phyloP scores from a whole-genome alignment of 805 yeast species.

The Starmerella vaccinii region DNA sequence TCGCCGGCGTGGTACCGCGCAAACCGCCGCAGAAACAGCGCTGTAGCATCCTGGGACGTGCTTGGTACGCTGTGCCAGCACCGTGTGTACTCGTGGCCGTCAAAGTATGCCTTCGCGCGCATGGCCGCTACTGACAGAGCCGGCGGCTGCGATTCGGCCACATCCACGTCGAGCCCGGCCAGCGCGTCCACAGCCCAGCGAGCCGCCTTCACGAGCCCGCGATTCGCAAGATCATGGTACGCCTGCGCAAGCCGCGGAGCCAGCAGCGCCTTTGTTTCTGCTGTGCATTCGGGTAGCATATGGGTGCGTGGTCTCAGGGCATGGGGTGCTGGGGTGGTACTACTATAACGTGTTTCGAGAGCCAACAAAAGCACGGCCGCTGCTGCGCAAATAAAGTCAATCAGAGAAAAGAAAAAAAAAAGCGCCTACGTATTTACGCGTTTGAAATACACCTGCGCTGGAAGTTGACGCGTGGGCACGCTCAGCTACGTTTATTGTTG shows the following conservation, averaged over 20 bases:
- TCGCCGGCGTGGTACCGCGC: conserved; percentile 67
- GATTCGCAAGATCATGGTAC: conserved; percentile 38
- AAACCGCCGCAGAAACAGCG: conserved; percentile 53
- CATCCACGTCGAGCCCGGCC: conserved; percentile 40
- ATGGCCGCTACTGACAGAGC: conserved; percentile 38
- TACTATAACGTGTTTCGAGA: neutral
- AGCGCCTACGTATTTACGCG: too few relatives aligned
- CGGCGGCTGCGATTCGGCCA: conserved; percentile 16
- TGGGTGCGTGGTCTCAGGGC: neutral
- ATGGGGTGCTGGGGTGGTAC: too few relatives aligned
- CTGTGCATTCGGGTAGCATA: conserved; percentile 5
- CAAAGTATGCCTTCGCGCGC: conserved; percentile 65
- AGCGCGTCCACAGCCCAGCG: conserved; percentile 72
- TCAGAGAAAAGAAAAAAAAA: too few relatives aligned
- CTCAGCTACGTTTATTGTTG: too few relatives aligned
- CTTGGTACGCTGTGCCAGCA: conserved; percentile 48
- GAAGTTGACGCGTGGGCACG: too few relatives aligned
- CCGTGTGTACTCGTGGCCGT: conserved; percentile 74
- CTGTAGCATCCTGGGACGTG: conserved; percentile 33
- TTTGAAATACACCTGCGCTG: too few relatives aligned
- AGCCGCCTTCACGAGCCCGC: conserved; percentile 58
- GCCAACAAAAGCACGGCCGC: neutral
- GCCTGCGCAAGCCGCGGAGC: conserved; percentile 28
- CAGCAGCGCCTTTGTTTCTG: conserved; percentile 7
- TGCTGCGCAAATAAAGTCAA: too few relatives aligned